Base-by-base conservation (phyloP, 805 yeast species). In the Millerozyma miso region DNA sequence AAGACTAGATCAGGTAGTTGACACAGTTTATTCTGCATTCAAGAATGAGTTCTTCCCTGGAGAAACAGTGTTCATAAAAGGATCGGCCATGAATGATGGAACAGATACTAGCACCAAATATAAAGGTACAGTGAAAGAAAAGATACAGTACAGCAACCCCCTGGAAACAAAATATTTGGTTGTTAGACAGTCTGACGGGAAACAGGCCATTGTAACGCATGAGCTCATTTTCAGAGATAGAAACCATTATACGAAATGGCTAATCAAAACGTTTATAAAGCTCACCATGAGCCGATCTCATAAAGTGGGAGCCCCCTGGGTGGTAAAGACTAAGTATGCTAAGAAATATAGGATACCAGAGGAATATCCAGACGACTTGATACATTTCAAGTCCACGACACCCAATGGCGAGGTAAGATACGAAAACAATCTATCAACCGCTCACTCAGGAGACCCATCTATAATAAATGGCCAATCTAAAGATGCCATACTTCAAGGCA, bases 291-390 rank as follows among this genome's bases (percentile, higher is more conserved):
- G 85, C 5, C 79, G 96, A 43, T 86, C 90, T 1, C 76, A 83
- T 42, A 87, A 85, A 72, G 72, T 83, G 35, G 97, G 98, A 3
- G 91, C 97, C 2, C 98, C 98, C 2, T 93, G 98, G 98, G 81
- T 91, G 16, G 93, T 93, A 13, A 85, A 83, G 57, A 80, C 79
- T 19, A 81, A 83, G 50, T 88, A 79, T 60, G 93, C 93, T 0
- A 72, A 71, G 43, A 74, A 75, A 52, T 88, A 82, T 59, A 67
- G 86, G 50, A 85, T 88, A 15, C 76, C 83, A 8, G 68, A 72
- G 14, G 81, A 73, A 33, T 76, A 73, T 50, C 88, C 88, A 1
- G 71, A 74, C 4, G 76, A 80, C 43, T 62, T 82, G 43, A 67
- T 66, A 44, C 71, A 67, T 37, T 68, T 53, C 45, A 64, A 60